Evolutionary conservation across 331 rosid species (phyloP).

Genomic region (Quercus lobata): DNA sequence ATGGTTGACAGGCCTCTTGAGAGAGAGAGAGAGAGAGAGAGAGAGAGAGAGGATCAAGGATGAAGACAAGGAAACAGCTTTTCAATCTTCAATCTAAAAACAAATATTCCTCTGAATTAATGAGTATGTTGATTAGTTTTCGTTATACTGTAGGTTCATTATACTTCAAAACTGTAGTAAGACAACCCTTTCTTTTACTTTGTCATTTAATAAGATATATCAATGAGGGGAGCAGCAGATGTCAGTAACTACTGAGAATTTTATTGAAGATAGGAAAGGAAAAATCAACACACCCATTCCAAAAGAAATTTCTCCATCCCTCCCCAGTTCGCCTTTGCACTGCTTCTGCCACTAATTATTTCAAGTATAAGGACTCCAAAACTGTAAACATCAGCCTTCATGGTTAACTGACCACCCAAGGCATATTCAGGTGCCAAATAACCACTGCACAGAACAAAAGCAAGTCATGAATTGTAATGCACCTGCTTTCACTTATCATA

Average conservation of each 20-base stretch:
- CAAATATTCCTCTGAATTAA: background rate
- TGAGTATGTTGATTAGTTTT: background rate
- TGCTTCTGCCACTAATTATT: constrained; percentile 67
- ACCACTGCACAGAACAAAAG: constrained; percentile 53
- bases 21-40: background rate
- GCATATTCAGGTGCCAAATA: constrained; percentile 99
- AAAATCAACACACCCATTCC: constrained; percentile 59
- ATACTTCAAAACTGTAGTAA: too few relatives aligned
- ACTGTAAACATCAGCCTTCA: constrained; percentile 89
- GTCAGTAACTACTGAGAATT: background rate
- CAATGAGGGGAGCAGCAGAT: background rate
- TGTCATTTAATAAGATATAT: background rate
- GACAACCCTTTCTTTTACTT: background rate
- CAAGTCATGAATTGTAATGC: constrained; percentile 16
- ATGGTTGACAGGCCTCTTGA: background rate
- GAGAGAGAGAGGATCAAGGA: background rate
- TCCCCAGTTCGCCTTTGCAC: constrained; percentile 52
- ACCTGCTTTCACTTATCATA: background rate
- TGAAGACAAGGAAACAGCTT: background rate
- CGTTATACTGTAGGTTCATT: background rate
- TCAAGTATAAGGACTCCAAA: constrained; percentile 92
- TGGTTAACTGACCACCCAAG: constrained; percentile 84
- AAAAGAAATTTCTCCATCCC: constrained; percentile 54
- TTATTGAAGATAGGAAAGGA: constrained; percentile 1
- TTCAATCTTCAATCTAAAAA: background rate